A percentile compares a stretch with the other conserved stretches of the same genome.
Conservation (phyloP, 2,329 filamentous ascomycete species). For the Lachnellula suecica region DNA sequence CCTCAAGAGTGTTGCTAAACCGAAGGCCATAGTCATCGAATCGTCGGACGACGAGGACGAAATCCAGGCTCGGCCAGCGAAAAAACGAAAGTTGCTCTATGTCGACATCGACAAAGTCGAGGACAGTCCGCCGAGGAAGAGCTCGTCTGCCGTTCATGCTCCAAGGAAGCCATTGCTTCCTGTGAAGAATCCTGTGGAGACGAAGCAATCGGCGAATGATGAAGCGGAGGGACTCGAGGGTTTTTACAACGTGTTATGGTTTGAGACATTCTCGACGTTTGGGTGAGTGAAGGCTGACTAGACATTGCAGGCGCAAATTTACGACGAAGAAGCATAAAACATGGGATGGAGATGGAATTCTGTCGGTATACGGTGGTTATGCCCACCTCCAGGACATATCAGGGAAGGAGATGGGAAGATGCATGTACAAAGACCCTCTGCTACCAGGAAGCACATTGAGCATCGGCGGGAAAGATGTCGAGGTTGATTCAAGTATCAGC, state of each 20-base stretch:
- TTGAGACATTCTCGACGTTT: not conserved
- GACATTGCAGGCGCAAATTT: constrained; percentile 56
- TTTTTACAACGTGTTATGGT: constrained; percentile 36
- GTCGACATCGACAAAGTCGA: constrained; percentile 23
- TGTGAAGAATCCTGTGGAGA: constrained; percentile 25
- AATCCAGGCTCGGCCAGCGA: constrained; percentile 19
- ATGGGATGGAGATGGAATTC: constrained; percentile 72
- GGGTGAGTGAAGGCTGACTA: constrained; percentile 5
- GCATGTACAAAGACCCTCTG: constrained; percentile 53
- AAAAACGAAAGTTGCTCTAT: constrained; percentile 28
- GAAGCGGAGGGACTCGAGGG: constrained; percentile 19
- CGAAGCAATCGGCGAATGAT: constrained; percentile 7
- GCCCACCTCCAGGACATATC: constrained; percentile 61
- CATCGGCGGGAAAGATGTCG: constrained; percentile 66
- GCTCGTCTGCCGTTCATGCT: constrained; percentile 23
- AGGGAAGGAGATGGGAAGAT: constrained; percentile 62
- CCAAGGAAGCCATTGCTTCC: constrained; percentile 31
- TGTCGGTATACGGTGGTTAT: constrained; percentile 55
- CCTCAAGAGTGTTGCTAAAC: constrained; percentile 19
- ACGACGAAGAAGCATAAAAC: constrained; percentile 75
- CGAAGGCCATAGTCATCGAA: constrained; percentile 12
- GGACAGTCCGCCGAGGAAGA: constrained; percentile 11
- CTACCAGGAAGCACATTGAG: constrained; percentile 60
- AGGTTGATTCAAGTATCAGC: constrained; percentile 61
- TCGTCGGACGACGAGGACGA: constrained; percentile 20